Percentiles rank a stretch among this genome's conserved stretches.
Conservation (phyloP, 495 filamentous ascomycete species). For the Daldinia grandis region DNA sequence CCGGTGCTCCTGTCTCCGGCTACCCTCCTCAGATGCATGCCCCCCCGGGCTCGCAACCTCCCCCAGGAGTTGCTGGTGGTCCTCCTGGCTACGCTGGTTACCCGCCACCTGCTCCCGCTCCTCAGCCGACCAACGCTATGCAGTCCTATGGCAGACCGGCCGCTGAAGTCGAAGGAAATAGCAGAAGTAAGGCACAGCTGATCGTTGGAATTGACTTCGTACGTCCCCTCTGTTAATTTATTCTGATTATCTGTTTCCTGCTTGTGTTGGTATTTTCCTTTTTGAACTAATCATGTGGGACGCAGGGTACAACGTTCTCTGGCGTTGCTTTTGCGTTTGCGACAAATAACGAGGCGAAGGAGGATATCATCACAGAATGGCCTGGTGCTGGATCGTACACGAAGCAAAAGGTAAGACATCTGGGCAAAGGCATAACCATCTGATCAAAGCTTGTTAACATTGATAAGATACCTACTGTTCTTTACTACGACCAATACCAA, state of each 20-base stretch:
- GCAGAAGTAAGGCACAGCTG: slow-evolving; percentile 79
- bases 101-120: slow-evolving; percentile 52
- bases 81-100: slow-evolving; percentile 57
- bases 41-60: slow-evolving; percentile 60
- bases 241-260: not conserved
- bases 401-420: slow-evolving; percentile 70
- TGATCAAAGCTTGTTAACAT: slow-evolving; percentile 27
- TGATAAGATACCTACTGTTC: slow-evolving; percentile 73
- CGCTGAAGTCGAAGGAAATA: slow-evolving; percentile 87
- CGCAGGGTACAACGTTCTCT: slow-evolving; percentile 76
- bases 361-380: slow-evolving; percentile 83
- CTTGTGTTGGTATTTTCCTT: not conserved
- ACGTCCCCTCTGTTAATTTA: slow-evolving; percentile 45
- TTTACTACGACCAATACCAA: slow-evolving; percentile 80
- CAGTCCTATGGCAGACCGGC: slow-evolving; percentile 52
- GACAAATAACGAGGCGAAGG: slow-evolving; percentile 79
- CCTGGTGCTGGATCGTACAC: slow-evolving; percentile 78
- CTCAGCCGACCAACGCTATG: slow-evolving; percentile 50
- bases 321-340: slow-evolving; percentile 79
- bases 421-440: not conserved
- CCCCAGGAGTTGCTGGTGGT: slow-evolving; percentile 57
- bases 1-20: slow-evolving; percentile 60
- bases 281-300: slow-evolving; percentile 37
- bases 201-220: slow-evolving; percentile 87
- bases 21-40: slow-evolving; percentile 64